These are phyloP conservation scores for Paramecium primaurelia DNA, from an alignment of 73 alveolate genomes.

Conservation along the genomic window DNA sequence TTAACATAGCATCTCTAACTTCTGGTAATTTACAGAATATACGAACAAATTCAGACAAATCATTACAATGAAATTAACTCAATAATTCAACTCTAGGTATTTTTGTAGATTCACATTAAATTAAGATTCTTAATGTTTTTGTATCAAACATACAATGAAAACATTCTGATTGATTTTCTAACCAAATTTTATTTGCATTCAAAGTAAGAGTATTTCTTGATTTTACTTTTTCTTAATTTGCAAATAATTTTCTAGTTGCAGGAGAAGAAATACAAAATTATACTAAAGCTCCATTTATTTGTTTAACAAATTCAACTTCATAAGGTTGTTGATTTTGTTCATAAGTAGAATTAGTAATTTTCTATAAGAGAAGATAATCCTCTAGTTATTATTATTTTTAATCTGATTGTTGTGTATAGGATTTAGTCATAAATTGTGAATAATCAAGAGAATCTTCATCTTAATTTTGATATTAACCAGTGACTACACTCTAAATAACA, in stretches of 20 bases:
- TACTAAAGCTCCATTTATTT: not conserved
- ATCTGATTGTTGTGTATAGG: not conserved
- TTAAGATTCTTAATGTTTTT: not conserved
- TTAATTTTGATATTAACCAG: not conserved
- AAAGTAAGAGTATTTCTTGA: not conserved
- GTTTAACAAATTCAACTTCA: not conserved
- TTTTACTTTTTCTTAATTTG: not conserved
- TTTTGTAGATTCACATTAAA: not conserved
- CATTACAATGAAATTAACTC: constrained; percentile 3
- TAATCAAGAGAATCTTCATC: not conserved
- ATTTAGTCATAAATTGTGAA: not conserved
- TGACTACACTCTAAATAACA: not conserved
- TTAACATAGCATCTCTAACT: not conserved
- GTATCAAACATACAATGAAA: constrained; percentile 38
- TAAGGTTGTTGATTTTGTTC: not conserved
- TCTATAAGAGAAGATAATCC: not conserved
- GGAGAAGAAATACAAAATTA: constrained; percentile 34
- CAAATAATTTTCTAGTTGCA: not conserved
- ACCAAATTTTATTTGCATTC: constrained; percentile 38
- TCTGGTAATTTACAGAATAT: constrained; percentile 26
- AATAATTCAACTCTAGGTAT: not conserved
- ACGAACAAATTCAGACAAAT: not conserved
- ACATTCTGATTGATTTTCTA: constrained; percentile 36
- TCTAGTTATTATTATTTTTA: not conserved
- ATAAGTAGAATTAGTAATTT: not conserved